Evolutionary conservation across 177 flowering plant genomes (phyloP).

Genomic region (Vitis hybrid): DNA sequence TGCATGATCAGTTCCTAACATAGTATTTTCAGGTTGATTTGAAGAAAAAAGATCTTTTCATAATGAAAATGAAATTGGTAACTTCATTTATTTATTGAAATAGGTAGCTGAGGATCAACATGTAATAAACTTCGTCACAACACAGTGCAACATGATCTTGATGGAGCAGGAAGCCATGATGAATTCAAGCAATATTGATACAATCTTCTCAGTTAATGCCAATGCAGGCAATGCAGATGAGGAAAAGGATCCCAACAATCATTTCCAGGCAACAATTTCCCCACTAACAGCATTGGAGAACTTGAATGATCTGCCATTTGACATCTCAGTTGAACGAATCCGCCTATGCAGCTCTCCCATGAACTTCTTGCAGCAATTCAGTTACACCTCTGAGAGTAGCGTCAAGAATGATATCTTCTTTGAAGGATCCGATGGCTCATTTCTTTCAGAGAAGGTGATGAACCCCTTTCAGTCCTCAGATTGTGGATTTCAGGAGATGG

Average conservation of each 20-base stretch:
- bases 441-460: constrained; percentile 21
- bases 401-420: constrained; percentile 17
- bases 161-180: constrained; percentile 48
- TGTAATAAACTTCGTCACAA: constrained; percentile 50
- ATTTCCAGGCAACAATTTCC: constrained; percentile 25
- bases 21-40: too few relatives aligned
- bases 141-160: constrained; percentile 41
- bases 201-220: constrained; percentile 14
- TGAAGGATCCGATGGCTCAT: constrained; percentile 23
- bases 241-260: constrained; percentile 8
- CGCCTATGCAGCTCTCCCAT: constrained; percentile 31
- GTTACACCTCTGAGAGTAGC: constrained; percentile 10
- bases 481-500: constrained; percentile 28
- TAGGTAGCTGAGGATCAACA: constrained; percentile 73
- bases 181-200: constrained; percentile 20
- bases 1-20: too few relatives aligned
- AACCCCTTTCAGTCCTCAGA: constrained; percentile 13
- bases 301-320: constrained; percentile 24
- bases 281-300: constrained; percentile 25
- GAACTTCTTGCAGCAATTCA: constrained; percentile 34
- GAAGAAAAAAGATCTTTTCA: too few relatives aligned
- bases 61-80: too few relatives aligned
- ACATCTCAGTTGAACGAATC: constrained; percentile 35
- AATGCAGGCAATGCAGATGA: constrained; percentile 8
- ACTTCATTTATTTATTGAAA: too few relatives aligned